phyloP scores from a whole-genome alignment of 495 filamentous ascomycete genomes.

The Penicillium bovifimosum region DNA sequence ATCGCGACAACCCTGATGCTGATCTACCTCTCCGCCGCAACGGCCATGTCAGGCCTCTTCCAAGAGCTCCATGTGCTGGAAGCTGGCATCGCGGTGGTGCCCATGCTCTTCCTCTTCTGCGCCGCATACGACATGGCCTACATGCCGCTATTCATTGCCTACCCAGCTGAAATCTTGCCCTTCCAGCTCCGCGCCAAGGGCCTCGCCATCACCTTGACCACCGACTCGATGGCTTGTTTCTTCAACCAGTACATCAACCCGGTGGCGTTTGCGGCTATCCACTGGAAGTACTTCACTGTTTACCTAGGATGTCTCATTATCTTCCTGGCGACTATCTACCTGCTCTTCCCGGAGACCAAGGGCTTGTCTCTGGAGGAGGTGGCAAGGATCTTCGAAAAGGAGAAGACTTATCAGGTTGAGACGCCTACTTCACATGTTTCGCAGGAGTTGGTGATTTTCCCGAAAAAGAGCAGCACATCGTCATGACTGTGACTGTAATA shows the following conservation, averaged over 20 bases:
- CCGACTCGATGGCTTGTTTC: constrained; percentile 50
- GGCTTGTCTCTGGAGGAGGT: constrained; percentile 58
- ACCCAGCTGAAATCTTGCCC: constrained; percentile 58
- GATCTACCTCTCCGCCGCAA: constrained; percentile 48
- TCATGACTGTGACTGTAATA: constrained; percentile 1
- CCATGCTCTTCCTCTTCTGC: constrained; percentile 57
- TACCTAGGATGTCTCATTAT: constrained; percentile 50
- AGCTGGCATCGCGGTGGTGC: constrained; percentile 50
- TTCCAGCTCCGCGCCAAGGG: constrained; percentile 65
- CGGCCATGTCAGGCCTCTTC: constrained; percentile 50
- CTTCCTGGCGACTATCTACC: constrained; percentile 53
- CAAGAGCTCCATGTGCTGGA: constrained; percentile 37
- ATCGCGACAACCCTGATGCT: constrained; percentile 53
- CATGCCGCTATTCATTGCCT: constrained; percentile 56
- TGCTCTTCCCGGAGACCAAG: constrained; percentile 60
- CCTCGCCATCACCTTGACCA: constrained; percentile 57
- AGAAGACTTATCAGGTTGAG: not conserved
- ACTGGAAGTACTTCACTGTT: constrained; percentile 54
- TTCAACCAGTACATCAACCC: constrained; percentile 54
- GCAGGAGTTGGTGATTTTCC: constrained; percentile 1
- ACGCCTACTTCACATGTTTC: not conserved
- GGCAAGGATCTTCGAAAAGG: constrained; percentile 48
- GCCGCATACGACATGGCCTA: constrained; percentile 55
- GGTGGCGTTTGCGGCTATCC: constrained; percentile 38
- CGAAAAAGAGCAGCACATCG: constrained; percentile 1